Conservation (phyloP, 768 basidiomycete species). For the Agrocybe praecox region DNA sequence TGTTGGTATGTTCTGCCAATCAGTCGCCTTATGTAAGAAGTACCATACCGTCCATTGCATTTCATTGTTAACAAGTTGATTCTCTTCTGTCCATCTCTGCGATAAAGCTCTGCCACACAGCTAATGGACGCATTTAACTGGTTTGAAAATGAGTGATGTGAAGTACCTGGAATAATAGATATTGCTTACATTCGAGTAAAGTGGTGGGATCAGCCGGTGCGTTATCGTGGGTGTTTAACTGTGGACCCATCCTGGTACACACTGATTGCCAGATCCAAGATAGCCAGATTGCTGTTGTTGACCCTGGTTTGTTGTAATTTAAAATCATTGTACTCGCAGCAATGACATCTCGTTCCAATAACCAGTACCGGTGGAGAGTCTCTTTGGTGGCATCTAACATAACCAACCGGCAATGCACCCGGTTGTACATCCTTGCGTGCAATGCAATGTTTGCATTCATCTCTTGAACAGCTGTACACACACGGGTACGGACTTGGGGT, state of each 20-base stretch:
- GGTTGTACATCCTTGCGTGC: not conserved
- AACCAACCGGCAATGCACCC: not conserved
- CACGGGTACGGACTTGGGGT: not conserved
- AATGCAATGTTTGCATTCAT: not conserved
- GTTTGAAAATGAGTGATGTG: too few relatives aligned
- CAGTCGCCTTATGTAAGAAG: too few relatives aligned
- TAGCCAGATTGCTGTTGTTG: not conserved
- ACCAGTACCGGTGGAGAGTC: not conserved
- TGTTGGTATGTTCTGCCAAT: too few relatives aligned
- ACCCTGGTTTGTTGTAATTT: not conserved
- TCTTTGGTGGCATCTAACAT: not conserved
- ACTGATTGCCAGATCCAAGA: slow-evolving; percentile 1
- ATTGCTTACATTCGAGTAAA: not conserved
- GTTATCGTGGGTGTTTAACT: not conserved
- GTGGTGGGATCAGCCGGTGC: not conserved
- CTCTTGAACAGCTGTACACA: not conserved
- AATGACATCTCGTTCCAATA: not conserved
- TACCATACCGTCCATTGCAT: too few relatives aligned
- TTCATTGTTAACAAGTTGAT: too few relatives aligned
- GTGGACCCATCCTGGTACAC: not conserved
- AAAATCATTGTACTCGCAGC: not conserved
- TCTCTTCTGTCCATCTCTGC: too few relatives aligned
- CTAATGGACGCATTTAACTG: too few relatives aligned
- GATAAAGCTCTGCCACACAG: too few relatives aligned
- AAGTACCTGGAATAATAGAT: too few relatives aligned